A percentile compares a stretch with the other conserved stretches of the same genome.
Conservation (phyloP, 2,329 filamentous ascomycete species). For the Thielaviopsis musarum region DNA sequence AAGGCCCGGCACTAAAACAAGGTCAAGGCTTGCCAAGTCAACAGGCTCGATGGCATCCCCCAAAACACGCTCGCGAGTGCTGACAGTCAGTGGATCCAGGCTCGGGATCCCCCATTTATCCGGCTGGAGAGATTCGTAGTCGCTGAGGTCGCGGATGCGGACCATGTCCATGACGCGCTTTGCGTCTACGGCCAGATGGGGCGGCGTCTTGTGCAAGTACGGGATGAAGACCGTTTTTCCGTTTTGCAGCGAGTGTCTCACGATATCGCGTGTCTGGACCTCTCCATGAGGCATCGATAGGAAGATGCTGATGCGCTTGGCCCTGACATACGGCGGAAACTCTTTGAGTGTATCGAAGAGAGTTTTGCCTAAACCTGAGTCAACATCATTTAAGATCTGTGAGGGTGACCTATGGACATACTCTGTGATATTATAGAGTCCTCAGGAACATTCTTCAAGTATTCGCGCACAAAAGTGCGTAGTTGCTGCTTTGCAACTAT, state of each 20-base stretch:
- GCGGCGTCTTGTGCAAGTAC: slow-evolving; percentile 54
- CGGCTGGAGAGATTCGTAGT: slow-evolving; percentile 59
- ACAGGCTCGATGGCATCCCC: slow-evolving; percentile 37
- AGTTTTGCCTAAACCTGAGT: slow-evolving; percentile 34
- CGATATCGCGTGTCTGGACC: slow-evolving; percentile 67
- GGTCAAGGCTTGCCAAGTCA: slow-evolving; percentile 44
- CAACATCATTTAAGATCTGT: not conserved
- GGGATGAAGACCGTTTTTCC: slow-evolving; percentile 87
- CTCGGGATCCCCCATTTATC: slow-evolving; percentile 96
- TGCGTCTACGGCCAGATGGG: slow-evolving; percentile 35
- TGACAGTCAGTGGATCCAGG: slow-evolving; percentile 47
- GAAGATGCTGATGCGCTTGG: slow-evolving; percentile 67
- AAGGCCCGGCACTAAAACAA: slow-evolving; percentile 84
- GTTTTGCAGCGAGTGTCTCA: slow-evolving; percentile 56
- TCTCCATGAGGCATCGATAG: slow-evolving; percentile 84
- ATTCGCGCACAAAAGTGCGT: slow-evolving; percentile 50
- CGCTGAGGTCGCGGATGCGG: slow-evolving; percentile 50
- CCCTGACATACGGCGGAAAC: slow-evolving; percentile 58
- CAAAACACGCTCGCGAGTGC: slow-evolving; percentile 54
- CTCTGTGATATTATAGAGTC: slow-evolving; percentile 53
- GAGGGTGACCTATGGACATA: slow-evolving; percentile 20
- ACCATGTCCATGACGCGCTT: slow-evolving; percentile 85
- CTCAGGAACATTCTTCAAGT: slow-evolving; percentile 42
- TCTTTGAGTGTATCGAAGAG: slow-evolving; percentile 48
- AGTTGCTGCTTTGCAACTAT: slow-evolving; percentile 60